These are phyloP conservation scores for Mortierella hygrophila DNA, from an alignment of 192 early-diverging fungal genomes.

Conservation along the genomic window DNA sequence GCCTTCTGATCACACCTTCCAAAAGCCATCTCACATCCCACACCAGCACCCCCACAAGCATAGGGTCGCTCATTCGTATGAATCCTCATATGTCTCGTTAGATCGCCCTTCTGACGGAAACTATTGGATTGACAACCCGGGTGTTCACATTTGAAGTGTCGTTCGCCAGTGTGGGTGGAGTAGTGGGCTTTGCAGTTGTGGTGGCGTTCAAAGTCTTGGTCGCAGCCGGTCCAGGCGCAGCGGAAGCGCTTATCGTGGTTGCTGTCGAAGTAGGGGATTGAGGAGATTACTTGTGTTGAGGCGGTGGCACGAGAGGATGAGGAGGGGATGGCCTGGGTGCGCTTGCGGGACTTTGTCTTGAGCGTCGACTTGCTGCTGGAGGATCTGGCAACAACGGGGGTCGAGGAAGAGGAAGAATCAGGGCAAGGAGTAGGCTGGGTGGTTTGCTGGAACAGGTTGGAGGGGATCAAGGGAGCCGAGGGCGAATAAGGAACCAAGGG, in stretches of 20 bases:
- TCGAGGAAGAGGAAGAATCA: neutral
- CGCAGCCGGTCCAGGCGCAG: neutral
- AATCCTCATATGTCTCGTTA: conserved; percentile 3
- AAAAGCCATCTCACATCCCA: neutral
- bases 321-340: neutral
- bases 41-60: neutral
- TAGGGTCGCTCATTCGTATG: neutral
- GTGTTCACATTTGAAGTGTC: neutral
- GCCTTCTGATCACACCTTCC: neutral
- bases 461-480: neutral
- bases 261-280: neutral
- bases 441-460: conserved; percentile 4
- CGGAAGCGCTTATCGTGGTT: neutral
- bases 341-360: neutral
- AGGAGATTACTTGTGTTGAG: neutral
- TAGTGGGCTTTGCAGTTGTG: conserved; percentile 6
- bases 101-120: neutral
- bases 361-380: neutral
- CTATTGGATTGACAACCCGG: neutral
- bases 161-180: neutral
- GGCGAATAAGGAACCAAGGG: neutral
- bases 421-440: neutral
- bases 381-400: neutral
- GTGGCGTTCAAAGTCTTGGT: neutral
- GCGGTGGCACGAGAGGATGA: neutral